Conservation (phyloP, 2,329 filamentous ascomycete genomes). For the Colletotrichum karsti region DNA sequence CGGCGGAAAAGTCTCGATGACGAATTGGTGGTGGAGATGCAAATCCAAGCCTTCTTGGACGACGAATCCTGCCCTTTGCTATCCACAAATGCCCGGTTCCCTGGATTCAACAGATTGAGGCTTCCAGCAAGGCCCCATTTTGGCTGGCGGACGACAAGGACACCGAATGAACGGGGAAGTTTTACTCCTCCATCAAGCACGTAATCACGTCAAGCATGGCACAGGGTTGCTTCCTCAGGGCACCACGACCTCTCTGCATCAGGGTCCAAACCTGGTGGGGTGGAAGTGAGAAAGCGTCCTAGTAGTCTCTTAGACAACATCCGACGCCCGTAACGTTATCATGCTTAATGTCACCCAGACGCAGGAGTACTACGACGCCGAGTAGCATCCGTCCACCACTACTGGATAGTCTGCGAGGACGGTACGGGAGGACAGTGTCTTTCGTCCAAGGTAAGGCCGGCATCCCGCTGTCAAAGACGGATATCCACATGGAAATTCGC, state of each 20-base stretch:
- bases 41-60: not conserved
- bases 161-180: not conserved
- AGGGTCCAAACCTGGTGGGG: not conserved
- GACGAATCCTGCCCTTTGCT: not conserved
- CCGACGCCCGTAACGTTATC: not conserved
- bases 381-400: not conserved
- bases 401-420: not conserved
- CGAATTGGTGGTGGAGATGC: not conserved
- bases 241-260: not conserved
- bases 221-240: not conserved
- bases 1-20: not conserved
- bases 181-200: not conserved
- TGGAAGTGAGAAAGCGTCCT: not conserved
- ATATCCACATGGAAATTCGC: not conserved
- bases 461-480: slow-evolving; percentile 16
- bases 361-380: not conserved
- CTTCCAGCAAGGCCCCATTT: too few relatives aligned
- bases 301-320: not conserved
- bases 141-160: too few relatives aligned
- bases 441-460: not conserved
- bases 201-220: not conserved
- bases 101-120: not conserved
- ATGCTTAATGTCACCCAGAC: slow-evolving; percentile 6
- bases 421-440: not conserved
- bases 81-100: not conserved